phyloP scores from a whole-genome alignment of 140 eudicot species.

The Anethum foeniculum region DNA sequence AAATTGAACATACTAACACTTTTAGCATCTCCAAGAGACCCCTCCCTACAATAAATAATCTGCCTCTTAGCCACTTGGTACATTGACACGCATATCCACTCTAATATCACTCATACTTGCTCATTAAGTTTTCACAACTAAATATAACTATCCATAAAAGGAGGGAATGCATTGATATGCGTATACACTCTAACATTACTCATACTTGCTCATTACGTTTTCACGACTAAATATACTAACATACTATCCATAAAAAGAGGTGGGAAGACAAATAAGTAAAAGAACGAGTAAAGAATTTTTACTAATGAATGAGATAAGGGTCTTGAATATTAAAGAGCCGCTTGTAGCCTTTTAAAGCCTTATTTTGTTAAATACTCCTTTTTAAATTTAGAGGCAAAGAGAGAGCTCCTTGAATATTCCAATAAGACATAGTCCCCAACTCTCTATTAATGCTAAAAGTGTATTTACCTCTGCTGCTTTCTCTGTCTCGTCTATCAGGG shows the following conservation, averaged over 20 bases:
- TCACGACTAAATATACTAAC: not conserved
- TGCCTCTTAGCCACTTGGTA: too few relatives aligned
- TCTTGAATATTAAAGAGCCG: not conserved
- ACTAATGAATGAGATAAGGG: not conserved
- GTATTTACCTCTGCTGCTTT: slow-evolving; percentile 57
- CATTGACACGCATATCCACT: too few relatives aligned
- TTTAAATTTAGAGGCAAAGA: not conserved
- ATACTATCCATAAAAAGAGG: not conserved
- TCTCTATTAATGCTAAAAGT: not conserved
- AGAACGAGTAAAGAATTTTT: not conserved
- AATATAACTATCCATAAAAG: too few relatives aligned
- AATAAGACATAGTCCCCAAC: not conserved
- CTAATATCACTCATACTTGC: too few relatives aligned
- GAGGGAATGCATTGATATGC: too few relatives aligned
- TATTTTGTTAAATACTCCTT: not conserved
- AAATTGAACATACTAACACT: not conserved
- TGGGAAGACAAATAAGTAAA: not conserved
- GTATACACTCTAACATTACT: too few relatives aligned
- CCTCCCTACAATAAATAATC: too few relatives aligned
- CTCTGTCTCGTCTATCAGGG: slow-evolving; percentile 88
- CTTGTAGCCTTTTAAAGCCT: not conserved
- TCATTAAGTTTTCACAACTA: too few relatives aligned
- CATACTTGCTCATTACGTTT: too few relatives aligned
- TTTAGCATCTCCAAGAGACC: not conserved
- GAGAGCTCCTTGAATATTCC: not conserved